Base-by-base conservation (phyloP, 1,139 yeast species). In the Pichia sp. region DNA sequence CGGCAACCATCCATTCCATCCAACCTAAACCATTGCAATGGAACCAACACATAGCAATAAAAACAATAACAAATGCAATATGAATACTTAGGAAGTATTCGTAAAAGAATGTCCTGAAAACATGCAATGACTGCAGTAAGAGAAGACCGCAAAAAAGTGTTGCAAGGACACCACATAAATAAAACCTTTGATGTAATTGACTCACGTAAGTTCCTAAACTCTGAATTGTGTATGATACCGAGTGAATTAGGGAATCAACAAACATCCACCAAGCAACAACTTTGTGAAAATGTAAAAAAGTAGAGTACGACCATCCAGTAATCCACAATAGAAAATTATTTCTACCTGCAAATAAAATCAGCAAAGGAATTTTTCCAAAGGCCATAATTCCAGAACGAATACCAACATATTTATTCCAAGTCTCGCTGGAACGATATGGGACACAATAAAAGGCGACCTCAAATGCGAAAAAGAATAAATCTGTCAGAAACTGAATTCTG, bases 401-500 rank as follows among this genome's bases (percentile, higher is more conserved):
- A 9, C 26, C 47, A 34, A 44, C 16, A 16, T 44, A 44, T 16
- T 22, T 23, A 13, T 10, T 5, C 40, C 40, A 44, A 3, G 10
- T 16, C 3, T 8, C 21, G 18, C 19, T 1, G 48, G 40, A 13
- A 36, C 28, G 39, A 28, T 55, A 42, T 31, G 37, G 37, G 6
- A 46, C 43, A 30, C 51, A 52, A 34, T 48, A 56, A 23, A 54
- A 69, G 59, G 49, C 68, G 48, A 53, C 22, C 22, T 62, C 62
- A 9, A 60, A 37, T 18, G 50, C 54, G 46, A 53, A 50, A 36
- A 47, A 39, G 18, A 49, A 61, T 16, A 57, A 22, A 43, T 56
- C 57, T 16, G 56, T 53, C 8, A 61, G 10, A 5, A 57, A 64
- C 63, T 84, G 91, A 51, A 76, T 68, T 54, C 95, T 73, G 0